A percentile compares a stretch with the other conserved stretches of the same genome.
Evolutionary conservation across 2,329 filamentous ascomycete species (phyloP).

Genomic region (Ophiosphaerella narmari): DNA sequence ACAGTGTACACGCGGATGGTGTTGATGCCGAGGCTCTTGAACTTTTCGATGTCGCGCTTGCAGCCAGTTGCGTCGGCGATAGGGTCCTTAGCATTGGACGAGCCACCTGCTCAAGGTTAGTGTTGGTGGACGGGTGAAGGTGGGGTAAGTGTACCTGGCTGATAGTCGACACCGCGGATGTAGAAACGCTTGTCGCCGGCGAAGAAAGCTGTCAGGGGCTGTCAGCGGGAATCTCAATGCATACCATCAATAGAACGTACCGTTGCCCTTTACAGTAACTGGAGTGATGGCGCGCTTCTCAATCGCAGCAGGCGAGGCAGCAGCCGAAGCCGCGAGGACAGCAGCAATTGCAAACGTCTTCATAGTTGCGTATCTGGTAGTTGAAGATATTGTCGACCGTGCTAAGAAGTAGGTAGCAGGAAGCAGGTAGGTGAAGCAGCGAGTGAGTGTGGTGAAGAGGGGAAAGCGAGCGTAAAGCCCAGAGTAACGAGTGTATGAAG

Average conservation of each 20-base stretch:
- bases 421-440: slow-evolving; percentile 4
- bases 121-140: not conserved
- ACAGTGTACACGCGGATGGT: slow-evolving; percentile 91
- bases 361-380: slow-evolving; percentile 48
- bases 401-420: not conserved
- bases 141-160: slow-evolving; percentile 53
- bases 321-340: slow-evolving; percentile 52
- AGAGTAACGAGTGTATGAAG: slow-evolving; percentile 27
- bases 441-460: slow-evolving; percentile 12
- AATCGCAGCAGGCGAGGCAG: slow-evolving; percentile 48
- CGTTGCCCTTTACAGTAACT: slow-evolving; percentile 67
- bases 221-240: slow-evolving; percentile 22
- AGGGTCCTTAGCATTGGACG: slow-evolving; percentile 70
- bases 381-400: slow-evolving; percentile 9
- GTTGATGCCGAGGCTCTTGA: slow-evolving; percentile 87
- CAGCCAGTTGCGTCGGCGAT: slow-evolving; percentile 73
- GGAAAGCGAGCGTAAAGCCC: slow-evolving; percentile 18
- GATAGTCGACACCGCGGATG: slow-evolving; percentile 68
- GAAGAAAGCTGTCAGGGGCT: slow-evolving; percentile 58
- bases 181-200: slow-evolving; percentile 65
- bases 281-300: slow-evolving; percentile 55
- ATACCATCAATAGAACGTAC: slow-evolving; percentile 37
- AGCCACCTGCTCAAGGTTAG: slow-evolving; percentile 54
- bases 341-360: slow-evolving; percentile 57
- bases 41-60: slow-evolving; percentile 78